A percentile compares a stretch with the other conserved stretches of the same genome.
These are phyloP conservation scores for Pochonia chlamydosporia DNA, from an alignment of 2,329 filamentous ascomycete genomes.

Conservation along the genomic window DNA sequence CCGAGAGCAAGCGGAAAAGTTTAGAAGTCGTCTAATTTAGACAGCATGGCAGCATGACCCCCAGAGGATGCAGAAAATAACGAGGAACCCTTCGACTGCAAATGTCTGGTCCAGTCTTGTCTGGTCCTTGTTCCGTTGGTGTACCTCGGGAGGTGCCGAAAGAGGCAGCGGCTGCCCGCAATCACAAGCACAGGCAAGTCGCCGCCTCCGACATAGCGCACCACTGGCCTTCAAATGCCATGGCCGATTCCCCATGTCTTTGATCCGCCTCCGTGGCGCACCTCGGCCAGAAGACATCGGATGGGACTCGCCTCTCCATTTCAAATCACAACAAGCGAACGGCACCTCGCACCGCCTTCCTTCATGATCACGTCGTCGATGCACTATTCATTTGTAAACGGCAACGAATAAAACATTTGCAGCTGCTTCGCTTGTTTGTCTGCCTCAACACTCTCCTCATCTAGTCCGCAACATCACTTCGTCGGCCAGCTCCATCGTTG, in stretches of 20 bases:
- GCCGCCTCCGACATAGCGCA: neutral
- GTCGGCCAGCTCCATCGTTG: neutral
- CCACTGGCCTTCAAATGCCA: neutral
- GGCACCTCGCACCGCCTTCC: neutral
- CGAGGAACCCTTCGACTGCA: neutral
- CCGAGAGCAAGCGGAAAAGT: no score
- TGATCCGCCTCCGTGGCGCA: neutral
- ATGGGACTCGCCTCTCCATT: neutral
- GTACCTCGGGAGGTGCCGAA: neutral
- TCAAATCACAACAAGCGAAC: neutral
- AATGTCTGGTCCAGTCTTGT: no score
- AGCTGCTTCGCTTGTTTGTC: neutral
- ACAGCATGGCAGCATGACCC: no score
- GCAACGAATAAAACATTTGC: neutral
- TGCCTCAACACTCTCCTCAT: neutral
- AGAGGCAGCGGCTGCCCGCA: neutral
- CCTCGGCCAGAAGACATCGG: constrained; percentile 1
- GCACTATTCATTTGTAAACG: no score
- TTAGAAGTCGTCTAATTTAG: no score
- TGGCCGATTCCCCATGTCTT: neutral
- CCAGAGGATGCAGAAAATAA: no score
- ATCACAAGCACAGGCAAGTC: constrained; percentile 2
- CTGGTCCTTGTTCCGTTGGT: neutral
- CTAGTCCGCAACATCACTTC: neutral
- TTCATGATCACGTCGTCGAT: no score